Evolutionary conservation across 805 yeast species (phyloP), one percentile per base, ranked within the genome.

Genomic region (Candida maesae): DNA sequence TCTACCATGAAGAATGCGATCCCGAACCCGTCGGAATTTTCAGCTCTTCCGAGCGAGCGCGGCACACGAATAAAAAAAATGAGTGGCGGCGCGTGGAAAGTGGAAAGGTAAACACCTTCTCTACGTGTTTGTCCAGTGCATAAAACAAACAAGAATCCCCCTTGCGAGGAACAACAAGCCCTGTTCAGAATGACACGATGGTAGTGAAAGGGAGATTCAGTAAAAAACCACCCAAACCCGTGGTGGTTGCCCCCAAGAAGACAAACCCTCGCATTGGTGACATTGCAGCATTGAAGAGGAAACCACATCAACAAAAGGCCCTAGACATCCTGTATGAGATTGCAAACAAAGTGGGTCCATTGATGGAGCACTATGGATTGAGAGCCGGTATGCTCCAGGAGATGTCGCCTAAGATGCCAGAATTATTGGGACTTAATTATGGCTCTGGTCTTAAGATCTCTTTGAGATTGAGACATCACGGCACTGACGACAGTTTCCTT

Each of bases 371-470:
- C 31, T 71, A 79, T 45, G 71, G 74, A 4, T 76, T 85, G 56
- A 76, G 73, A 39, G 91, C 90, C 2, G 79, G 78, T 0, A 64
- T 73, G 0, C 59, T 91, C 13, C 76, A 84, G 47, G 98, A 91
- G 60, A 85, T 91, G 75, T 83, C 68, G 47, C 98, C 98, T 3
- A 80, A 74, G 46, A 70, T 76, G 53, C 67, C 73, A 3, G 61
- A 70, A 13, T 64, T 91, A 16, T 64, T 90, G 11, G 98, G 98
- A 0, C 64, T 89, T 48, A 91, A 91, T 60, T 88, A 88, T 7
- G 87, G 87, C 56, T 63, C 63, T 6, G 98, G 98, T 1, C 66
- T 66, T 44, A 84, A 83, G 58, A 79, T 91, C 15, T 71, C 82
- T 57, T 55, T 91, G 10, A 60, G 97, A 43, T 65, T 91, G 26